Conservation (phyloP, 345 rosid species). For the Hibiscus syriacus region DNA sequence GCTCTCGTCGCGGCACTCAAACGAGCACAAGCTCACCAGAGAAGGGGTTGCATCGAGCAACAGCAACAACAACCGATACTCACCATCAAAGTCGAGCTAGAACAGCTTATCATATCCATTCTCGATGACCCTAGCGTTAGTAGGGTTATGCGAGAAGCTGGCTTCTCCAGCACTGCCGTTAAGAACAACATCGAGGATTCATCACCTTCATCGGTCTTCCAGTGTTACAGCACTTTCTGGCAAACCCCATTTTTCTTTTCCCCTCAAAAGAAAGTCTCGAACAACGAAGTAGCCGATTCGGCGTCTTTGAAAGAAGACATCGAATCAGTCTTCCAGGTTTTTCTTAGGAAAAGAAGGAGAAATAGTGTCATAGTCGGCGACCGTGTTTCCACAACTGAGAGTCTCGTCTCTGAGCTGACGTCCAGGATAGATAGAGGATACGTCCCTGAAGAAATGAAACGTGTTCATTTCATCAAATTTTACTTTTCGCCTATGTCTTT, state of each 20-base stretch:
- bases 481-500: constrained; percentile 57
- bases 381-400: constrained; percentile 44
- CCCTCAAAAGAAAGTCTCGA: constrained; percentile 37
- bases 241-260: constrained; percentile 34
- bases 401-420: constrained; percentile 47
- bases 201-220: constrained; percentile 61
- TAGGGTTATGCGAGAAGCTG: constrained; percentile 93
- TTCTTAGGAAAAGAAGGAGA: constrained; percentile 55
- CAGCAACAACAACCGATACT: constrained; percentile 64
- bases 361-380: constrained; percentile 78
- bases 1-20: constrained; percentile 69
- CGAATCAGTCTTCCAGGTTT: constrained; percentile 55
- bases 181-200: constrained; percentile 69
- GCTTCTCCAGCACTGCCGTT: constrained; percentile 71
- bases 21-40: constrained; percentile 75
- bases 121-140: constrained; percentile 83
- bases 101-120: constrained; percentile 63
- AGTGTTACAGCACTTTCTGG: constrained; percentile 36
- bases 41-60: constrained; percentile 61
- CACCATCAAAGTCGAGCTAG: constrained; percentile 55
- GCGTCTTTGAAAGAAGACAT: constrained; percentile 45
- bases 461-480: constrained; percentile 52
- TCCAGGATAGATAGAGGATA: constrained; percentile 61
- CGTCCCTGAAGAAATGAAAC: constrained; percentile 59
- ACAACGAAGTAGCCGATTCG: constrained; percentile 24